Base-by-base conservation (phyloP, 768 basidiomycete species). In the Podaxis pistillaris region DNA sequence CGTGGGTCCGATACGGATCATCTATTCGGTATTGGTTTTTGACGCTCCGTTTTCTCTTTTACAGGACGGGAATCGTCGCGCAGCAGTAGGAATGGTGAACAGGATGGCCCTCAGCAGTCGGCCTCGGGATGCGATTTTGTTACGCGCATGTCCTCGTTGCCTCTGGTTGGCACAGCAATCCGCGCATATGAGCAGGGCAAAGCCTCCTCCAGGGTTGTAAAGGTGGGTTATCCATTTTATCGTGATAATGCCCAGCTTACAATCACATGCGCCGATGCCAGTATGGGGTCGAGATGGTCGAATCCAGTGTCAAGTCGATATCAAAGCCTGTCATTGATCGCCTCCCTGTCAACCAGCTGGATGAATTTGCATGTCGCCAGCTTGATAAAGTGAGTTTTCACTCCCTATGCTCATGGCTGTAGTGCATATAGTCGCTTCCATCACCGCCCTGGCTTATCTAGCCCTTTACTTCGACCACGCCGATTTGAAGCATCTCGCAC, bases 261-360 rank as follows among this genome's bases (percentile, higher is more conserved):
- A 36, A 55, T 41, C 33, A 58, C 64, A 72, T 73, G 63, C 71
- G 44, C 44, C 44, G 17, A 46, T 46, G n/a, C n/a, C 44, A 94
- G 92, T 93, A 93, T 69, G 91, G 93, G 54, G 92, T 90, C 17
- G 89, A 90, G 73, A 89, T 94, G 83, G 84, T 94, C 76, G 93
- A 94, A 73, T 90, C 87, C 3, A 88, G 89, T 60, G 87, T 94
- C 41, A 90, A 89, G 72, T 83, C 87, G 17, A 86, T 94, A 44
- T 91, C 91, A 28, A 81, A 87, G 17, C 93, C 93, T 28, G 93
- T 93, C 53, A 89, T 94, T 56, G 85, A 90, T 61, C 83, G 89
- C 28, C 79, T 94, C 0, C 90, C 91, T 9, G 88, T 91, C 53
- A 84, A 82, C 64, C 86, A 87, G 68, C 75, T 95, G 13, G 94